These are phyloP conservation scores for Cutaneotrichosporon sp. DNA, from an alignment of 1,284 basidiomycete species.

Conservation along the genomic window DNA sequence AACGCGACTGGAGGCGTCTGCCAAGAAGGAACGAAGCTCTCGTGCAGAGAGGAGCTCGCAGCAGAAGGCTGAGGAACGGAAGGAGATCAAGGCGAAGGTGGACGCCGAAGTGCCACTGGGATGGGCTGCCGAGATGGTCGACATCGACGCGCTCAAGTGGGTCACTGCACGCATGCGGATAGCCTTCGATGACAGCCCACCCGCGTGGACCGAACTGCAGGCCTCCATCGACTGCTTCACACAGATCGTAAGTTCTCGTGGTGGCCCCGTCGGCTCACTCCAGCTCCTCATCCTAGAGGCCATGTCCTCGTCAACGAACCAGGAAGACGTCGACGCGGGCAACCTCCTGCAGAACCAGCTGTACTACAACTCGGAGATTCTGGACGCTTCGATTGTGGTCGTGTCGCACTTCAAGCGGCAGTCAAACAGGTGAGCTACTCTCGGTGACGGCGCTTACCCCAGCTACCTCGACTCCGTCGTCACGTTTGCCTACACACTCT, in stretches of 20 bases:
- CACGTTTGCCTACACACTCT: constrained; percentile 73
- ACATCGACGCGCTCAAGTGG: constrained; percentile 83
- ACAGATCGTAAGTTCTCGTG: constrained; percentile 61
- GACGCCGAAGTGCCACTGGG: constrained; percentile 62
- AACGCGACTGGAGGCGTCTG: neutral
- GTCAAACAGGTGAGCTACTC: constrained; percentile 52
- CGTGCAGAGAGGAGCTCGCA: neutral
- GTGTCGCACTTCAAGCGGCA: constrained; percentile 70
- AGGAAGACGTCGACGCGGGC: constrained; percentile 71
- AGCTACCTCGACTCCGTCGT: constrained; percentile 82
- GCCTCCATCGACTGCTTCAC: constrained; percentile 91
- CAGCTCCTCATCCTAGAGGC: constrained; percentile 76
- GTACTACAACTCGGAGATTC: constrained; percentile 88
- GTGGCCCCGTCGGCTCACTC: neutral
- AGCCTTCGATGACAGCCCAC: constrained; percentile 88
- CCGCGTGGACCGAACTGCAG: constrained; percentile 88
- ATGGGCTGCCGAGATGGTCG: constrained; percentile 77
- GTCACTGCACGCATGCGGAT: constrained; percentile 82
- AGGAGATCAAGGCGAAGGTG: constrained; percentile 41
- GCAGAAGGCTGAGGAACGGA: constrained; percentile 12
- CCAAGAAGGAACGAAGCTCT: constrained; percentile 12
- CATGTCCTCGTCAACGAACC: constrained; percentile 58
- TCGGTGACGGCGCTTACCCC: neutral
- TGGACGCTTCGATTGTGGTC: constrained; percentile 79
- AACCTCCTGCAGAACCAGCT: constrained; percentile 80